These are phyloP conservation scores for Moniliophthora roreri DNA, from an alignment of 1,284 basidiomycete species.

Conservation along the genomic window DNA sequence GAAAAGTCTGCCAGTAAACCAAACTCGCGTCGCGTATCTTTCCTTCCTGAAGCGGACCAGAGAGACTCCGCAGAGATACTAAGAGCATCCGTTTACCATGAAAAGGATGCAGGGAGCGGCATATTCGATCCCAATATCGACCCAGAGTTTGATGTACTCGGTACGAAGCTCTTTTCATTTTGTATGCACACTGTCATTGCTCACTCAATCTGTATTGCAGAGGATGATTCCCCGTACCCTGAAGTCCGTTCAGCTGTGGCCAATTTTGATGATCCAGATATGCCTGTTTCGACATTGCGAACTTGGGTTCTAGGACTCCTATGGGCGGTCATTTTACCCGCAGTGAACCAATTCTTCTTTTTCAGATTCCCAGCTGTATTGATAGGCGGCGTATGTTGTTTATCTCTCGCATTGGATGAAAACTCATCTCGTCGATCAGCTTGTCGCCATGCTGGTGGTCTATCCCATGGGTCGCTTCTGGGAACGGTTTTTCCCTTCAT, in stretches of 20 bases:
- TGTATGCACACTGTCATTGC: too few relatives aligned
- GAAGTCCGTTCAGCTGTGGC: slow-evolving; percentile 69
- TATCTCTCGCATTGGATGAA: slow-evolving; percentile 5
- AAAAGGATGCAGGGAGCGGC: background rate
- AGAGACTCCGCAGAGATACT: background rate
- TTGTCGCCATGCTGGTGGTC: slow-evolving; percentile 53
- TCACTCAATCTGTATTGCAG: slow-evolving; percentile 4
- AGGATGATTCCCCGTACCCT: slow-evolving; percentile 51
- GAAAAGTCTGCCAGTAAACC: too few relatives aligned
- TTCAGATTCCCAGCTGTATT: slow-evolving; percentile 51
- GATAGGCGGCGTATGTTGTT: slow-evolving; percentile 35
- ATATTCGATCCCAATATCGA: slow-evolving; percentile 9
- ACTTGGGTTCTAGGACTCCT: slow-evolving; percentile 58
- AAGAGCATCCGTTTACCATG: background rate
- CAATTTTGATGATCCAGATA: slow-evolving; percentile 60
- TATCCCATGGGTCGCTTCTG: slow-evolving; percentile 58
- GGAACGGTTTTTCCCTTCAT: slow-evolving; percentile 50
- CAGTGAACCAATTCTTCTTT: slow-evolving; percentile 59
- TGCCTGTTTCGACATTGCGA: slow-evolving; percentile 59
- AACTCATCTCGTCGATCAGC: slow-evolving; percentile 20
- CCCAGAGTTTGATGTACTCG: background rate
- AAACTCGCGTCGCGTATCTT: too few relatives aligned
- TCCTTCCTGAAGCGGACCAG: too few relatives aligned
- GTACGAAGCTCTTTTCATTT: background rate
- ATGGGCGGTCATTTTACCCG: slow-evolving; percentile 49